Conservation (phyloP, 1,284 basidiomycete genomes). For the Cutaneotrichosporon sp. region DNA sequence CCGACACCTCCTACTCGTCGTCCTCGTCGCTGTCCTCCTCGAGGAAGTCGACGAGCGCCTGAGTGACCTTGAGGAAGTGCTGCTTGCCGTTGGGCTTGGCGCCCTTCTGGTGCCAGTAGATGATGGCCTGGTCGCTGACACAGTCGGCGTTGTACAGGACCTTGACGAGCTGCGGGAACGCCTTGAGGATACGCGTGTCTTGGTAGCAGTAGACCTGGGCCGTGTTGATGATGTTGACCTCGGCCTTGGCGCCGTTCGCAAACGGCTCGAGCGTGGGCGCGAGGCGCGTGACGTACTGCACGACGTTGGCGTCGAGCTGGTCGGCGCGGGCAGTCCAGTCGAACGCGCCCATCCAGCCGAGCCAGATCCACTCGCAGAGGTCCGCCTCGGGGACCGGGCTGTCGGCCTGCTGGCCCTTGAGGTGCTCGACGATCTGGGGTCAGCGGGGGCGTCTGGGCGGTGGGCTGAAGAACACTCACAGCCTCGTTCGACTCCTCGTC, state of each 20-base stretch:
- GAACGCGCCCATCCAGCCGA: conserved; percentile 79
- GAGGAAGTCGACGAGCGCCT: conserved; percentile 74
- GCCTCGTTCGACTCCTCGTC: conserved; percentile 61
- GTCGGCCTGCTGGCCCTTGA: conserved; percentile 63
- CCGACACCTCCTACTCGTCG: conserved; percentile 20
- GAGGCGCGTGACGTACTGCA: conserved; percentile 79
- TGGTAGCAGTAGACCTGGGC: conserved; percentile 94
- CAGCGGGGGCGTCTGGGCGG: neutral
- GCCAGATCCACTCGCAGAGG: conserved; percentile 85
- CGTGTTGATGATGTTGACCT: conserved; percentile 88
- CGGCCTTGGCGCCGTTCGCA: conserved; percentile 78
- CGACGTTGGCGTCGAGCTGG: conserved; percentile 79
- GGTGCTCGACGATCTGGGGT: conserved; percentile 68
- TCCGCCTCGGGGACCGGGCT: conserved; percentile 72
- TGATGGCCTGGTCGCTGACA: conserved; percentile 90
- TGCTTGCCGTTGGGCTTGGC: conserved; percentile 91
- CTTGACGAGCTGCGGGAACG: conserved; percentile 92
- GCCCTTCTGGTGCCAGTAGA: conserved; percentile 97
- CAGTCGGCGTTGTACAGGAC: conserved; percentile 94
- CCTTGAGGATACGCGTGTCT: conserved; percentile 88
- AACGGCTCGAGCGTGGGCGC: conserved; percentile 84
- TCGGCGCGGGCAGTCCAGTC: conserved; percentile 87
- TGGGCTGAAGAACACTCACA: conserved; percentile 54
- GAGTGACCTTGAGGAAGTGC: conserved; percentile 87
- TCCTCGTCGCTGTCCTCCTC: conserved; percentile 51